Percentiles rank a stretch among this genome's conserved stretches.
phyloP scores from a whole-genome alignment of 140 eudicot species.

The Anethum foeniculum region DNA sequence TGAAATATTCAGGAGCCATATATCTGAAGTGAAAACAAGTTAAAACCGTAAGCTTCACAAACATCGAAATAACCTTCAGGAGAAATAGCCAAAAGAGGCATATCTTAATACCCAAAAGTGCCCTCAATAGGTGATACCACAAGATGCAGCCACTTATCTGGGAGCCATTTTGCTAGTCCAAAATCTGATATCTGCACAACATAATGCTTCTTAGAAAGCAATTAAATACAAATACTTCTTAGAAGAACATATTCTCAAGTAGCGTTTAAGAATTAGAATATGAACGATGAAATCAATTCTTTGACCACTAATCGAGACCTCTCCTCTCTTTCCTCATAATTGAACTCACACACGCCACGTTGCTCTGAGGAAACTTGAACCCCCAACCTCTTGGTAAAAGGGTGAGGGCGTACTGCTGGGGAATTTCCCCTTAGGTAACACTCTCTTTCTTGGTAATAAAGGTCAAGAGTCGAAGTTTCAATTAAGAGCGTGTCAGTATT shows the following conservation, averaged over 20 bases:
- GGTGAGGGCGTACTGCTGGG: not conserved
- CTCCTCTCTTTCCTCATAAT: not conserved
- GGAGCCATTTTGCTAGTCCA: slow-evolving; percentile 97
- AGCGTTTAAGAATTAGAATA: not conserved
- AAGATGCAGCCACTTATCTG: slow-evolving; percentile 79
- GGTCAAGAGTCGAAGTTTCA: slow-evolving; percentile 41
- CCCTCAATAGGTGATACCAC: slow-evolving; percentile 23
- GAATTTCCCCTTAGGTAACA: not conserved
- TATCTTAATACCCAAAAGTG: slow-evolving; percentile 21
- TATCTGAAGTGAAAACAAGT: slow-evolving; percentile 34
- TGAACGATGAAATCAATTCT: slow-evolving; percentile 47
- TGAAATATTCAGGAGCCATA: slow-evolving; percentile 97
- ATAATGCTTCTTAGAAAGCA: not conserved
- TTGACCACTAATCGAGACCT: slow-evolving; percentile 31
- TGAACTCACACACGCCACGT: not conserved
- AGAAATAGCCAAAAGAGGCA: not conserved
- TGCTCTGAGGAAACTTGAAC: not conserved
- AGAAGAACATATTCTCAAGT: not conserved
- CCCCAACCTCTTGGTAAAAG: not conserved
- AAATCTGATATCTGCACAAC: slow-evolving; percentile 82
- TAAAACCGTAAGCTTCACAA: not conserved
- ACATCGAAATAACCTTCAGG: not conserved
- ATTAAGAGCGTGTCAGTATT: slow-evolving; percentile 16
- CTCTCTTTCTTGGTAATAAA: not conserved
- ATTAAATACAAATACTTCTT: not conserved